Percentiles rank a stretch among this genome's conserved stretches.
Evolutionary conservation across 1,284 basidiomycete species (phyloP).

Genomic region (Ustilago lituana): DNA sequence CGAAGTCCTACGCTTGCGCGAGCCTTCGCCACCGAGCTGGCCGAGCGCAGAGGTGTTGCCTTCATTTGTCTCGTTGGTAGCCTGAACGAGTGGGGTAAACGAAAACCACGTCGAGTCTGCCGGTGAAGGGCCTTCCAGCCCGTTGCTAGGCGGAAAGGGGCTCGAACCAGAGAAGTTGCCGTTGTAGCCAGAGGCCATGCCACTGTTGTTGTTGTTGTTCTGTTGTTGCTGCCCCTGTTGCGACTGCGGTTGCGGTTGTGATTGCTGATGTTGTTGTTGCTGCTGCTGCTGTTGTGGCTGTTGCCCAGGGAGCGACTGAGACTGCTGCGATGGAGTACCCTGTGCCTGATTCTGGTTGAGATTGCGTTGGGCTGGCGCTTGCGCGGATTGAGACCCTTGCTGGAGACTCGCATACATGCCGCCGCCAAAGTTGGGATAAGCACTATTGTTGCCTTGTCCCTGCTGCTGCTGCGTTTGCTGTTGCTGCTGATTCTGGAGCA

Average conservation of each 20-base stretch:
- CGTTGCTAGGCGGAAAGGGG: conserved; percentile 32
- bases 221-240: conserved; percentile 11
- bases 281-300: conserved; percentile 6
- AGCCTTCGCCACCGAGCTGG: conserved; percentile 47
- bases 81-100: conserved; percentile 47
- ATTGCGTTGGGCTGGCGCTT: conserved; percentile 24
- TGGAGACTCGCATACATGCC: conserved; percentile 20
- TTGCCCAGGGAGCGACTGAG: conserved; percentile 6
- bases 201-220: conserved; percentile 11
- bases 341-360: conserved; percentile 11
- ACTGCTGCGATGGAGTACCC: conserved; percentile 13
- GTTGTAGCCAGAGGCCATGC: conserved; percentile 8
- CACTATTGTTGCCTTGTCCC: conserved; percentile 16
- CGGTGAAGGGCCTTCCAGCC: conserved; percentile 41
- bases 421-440: conserved; percentile 14
- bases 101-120: conserved; percentile 57
- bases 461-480: conserved; percentile 16
- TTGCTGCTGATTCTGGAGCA: conserved; percentile 45
- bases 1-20: conserved; percentile 36
- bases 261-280: conserved; percentile 7
- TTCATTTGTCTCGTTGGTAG: conserved; percentile 19
- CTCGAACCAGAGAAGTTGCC: conserved; percentile 22
- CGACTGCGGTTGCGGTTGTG: conserved; percentile 1
- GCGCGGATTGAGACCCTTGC: conserved; percentile 19
- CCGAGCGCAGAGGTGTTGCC: conserved; percentile 36